Base-by-base conservation (phyloP, 768 basidiomycete species). In the Tremella fuciformis region DNA sequence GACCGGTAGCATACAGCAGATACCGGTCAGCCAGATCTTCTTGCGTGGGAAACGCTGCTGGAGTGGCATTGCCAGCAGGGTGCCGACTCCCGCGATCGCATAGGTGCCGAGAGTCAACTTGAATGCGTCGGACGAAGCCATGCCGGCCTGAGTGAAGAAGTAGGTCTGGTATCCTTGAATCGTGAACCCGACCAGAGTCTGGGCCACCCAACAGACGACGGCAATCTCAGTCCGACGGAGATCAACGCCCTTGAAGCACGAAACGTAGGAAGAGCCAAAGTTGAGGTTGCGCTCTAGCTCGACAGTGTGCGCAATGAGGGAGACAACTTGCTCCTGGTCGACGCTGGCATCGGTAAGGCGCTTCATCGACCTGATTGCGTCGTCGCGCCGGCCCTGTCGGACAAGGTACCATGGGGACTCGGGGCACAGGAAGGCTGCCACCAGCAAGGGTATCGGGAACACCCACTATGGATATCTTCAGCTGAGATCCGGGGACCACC, bases 291-390 rank as follows among this genome's bases (percentile, higher is more conserved):
- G 73, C 57, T 79, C 78, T 24, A 77, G 25, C 50, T 67, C 74
- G 54, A 71, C 77, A 29, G 78, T 77, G 62, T 78, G 75, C 11
- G 69, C 53, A 70, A 77, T 76, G 62, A 77, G 63, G 26, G 72
- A 65, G 37, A 68, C 64, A n/a, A n/a, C n/a, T n/a, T n/a, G n/a
- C 19, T 78, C 71, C 15, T 66, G 65, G 1, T 73, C 66, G 15
- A 68, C 61, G 21, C 56, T 41, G 40, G 59, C 54, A 1, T 58
- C 60, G 49, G 71, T 21, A 8, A 53, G 38, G 2, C 54, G 54
- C 9, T 18, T 15, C 24, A 55, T 18, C n/a, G 37, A n/a, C 11
- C 18, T 24, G 38, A 39, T 38, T 25, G 64, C 67, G 9, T 68
- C 67, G 9, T 56, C 59, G 41, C 62, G 48, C 29, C 67, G 63